phyloP scores from a whole-genome alignment of 1,284 basidiomycete species.

The Sanghuangporus baumii region DNA sequence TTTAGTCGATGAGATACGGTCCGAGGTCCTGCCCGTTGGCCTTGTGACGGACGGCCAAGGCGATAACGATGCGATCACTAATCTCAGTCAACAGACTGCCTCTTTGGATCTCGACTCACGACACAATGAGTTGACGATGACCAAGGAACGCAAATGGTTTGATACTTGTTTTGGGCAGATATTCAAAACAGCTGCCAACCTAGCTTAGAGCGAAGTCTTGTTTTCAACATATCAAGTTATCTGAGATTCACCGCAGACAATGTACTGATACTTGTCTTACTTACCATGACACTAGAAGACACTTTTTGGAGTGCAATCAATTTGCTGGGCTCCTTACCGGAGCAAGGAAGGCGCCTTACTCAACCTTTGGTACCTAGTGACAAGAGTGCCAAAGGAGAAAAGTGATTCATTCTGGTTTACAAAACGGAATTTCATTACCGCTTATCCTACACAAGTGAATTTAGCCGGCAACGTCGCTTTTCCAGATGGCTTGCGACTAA shows the following conservation, averaged over 20 bases:
- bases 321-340: neutral
- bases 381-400: neutral
- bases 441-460: too few species aligned
- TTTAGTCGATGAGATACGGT: slow-evolving; percentile 33
- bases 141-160: slow-evolving; percentile 45
- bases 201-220: neutral
- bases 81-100: neutral
- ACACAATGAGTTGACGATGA: slow-evolving; percentile 26
- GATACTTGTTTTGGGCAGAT: slow-evolving; percentile 58
- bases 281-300: too few species aligned
- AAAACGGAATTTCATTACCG: too few species aligned
- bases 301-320: too few species aligned
- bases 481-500: too few species aligned
- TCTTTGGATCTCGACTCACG: slow-evolving; percentile 18
- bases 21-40: slow-evolving; percentile 25
- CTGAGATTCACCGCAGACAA: neutral
- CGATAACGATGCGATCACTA: neutral
- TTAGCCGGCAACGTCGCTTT: too few species aligned
- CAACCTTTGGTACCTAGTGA: neutral
- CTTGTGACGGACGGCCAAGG: neutral
- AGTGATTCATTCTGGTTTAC: neutral
- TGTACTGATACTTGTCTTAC: too few species aligned
- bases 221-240: neutral
- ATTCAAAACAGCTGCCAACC: slow-evolving; percentile 20
- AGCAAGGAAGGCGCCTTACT: neutral